phyloP scores from a whole-genome alignment of 768 basidiomycete genomes.

The Lactifluus hygrophoroides region DNA sequence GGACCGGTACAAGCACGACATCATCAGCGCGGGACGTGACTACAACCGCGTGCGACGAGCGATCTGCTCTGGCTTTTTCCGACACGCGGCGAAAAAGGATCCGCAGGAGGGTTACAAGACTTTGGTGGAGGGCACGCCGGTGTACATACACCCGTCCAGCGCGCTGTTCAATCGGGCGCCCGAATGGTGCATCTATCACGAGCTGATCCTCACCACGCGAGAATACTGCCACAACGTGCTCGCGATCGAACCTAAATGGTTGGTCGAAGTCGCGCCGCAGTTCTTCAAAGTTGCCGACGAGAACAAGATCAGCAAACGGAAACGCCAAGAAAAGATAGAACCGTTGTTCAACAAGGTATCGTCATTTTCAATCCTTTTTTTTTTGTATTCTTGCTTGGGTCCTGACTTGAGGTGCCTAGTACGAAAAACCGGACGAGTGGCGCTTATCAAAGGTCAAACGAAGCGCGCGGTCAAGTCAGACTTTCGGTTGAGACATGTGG shows the following conservation, averaged over 20 bases:
- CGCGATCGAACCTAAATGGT: constrained; percentile 96
- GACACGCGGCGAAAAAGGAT: constrained; percentile 97
- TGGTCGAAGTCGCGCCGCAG: constrained; percentile 94
- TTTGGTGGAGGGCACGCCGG: constrained; percentile 94
- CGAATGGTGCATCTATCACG: constrained; percentile 95
- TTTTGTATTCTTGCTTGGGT: background rate
- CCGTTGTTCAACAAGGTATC: constrained; percentile 80
- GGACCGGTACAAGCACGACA: constrained; percentile 98
- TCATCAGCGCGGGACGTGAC: constrained; percentile 85
- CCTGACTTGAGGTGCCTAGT: constrained; percentile 28
- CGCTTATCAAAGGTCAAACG: constrained; percentile 86
- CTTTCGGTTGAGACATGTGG: constrained; percentile 57
- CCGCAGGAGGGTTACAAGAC: constrained; percentile 98
- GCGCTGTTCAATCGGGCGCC: constrained; percentile 95
- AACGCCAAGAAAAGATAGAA: constrained; percentile 94
- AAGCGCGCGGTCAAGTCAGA: constrained; percentile 90
- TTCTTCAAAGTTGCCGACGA: constrained; percentile 98
- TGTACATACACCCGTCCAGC: constrained; percentile 96
- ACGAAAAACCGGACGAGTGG: constrained; percentile 94
- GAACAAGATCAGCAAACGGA: constrained; percentile 95
- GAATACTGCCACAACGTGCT: constrained; percentile 93
- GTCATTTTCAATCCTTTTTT: background rate
- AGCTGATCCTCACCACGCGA: constrained; percentile 91
- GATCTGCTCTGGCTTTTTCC: constrained; percentile 96
- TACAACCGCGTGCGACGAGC: constrained; percentile 90